Evolutionary conservation across 345 rosid genomes (phyloP), one percentile per base, ranked within the genome.

Genomic region (Sonneratia caseolaris): DNA sequence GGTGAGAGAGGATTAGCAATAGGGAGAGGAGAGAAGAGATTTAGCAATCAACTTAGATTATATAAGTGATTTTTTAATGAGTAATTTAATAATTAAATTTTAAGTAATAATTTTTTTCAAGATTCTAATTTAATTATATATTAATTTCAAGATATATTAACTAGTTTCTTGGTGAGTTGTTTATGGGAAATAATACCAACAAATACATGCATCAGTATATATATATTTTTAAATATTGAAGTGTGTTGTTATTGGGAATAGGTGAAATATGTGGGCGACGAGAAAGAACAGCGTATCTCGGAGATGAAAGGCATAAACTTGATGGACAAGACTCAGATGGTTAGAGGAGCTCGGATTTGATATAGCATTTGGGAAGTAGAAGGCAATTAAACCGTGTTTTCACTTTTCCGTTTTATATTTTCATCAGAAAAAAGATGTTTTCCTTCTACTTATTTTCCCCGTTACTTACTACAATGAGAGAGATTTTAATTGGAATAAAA

Each of bases 351-450:
- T 16, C 86, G 91, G 1, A 89, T 94, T 74, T 86, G 89, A 38
- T 90, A 89, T 72, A 83, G 88, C 51, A 85, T 91, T 16, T 94
- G 98, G 97, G 97, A 94, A 73, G 84, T 91, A 19, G 80, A 85
- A 79, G 96, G 98, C 90, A 71, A 59, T 14, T 7, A 56, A 38
- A 59, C 24, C 8, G 24, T n/a, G 2, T n/a, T 59, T 55, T 56
- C 32, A 27, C 22, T 16, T 55, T 55, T 40, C 43, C 43, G 5
- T 40, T 40, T 40, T 40, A 4, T 8, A 40, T 40, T 1, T 10
- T 11, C 22, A 24, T 59, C 27, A 14, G 42, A 42, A 27, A 27
- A 27, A 27, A 64, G 4, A n/a, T 35, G 21, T 73, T 55, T 15
- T 32, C 19, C 49, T 43, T 53, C 42, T 27, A 27, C 21, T 19